phyloP scores from a whole-genome alignment of 2,329 filamentous ascomycete species.

The Neofusicoccum ribis region DNA sequence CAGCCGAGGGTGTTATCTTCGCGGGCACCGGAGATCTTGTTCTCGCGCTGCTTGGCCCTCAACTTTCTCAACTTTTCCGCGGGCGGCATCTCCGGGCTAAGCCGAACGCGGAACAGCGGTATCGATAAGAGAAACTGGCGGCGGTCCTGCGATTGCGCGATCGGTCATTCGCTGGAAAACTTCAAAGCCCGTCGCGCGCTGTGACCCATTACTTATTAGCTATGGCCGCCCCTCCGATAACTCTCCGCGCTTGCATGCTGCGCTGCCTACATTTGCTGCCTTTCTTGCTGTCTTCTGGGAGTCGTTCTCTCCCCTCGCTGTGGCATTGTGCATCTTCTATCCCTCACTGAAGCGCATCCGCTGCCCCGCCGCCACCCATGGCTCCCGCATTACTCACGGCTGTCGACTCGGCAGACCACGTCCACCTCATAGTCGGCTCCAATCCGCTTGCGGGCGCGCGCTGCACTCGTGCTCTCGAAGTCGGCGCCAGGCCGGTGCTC shows the following conservation, averaged over 20 bases:
- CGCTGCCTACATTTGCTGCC: not conserved
- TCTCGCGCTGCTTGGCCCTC: not conserved
- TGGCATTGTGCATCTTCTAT: not conserved
- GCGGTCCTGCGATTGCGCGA: slow-evolving; percentile 14
- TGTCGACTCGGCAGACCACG: slow-evolving; percentile 66
- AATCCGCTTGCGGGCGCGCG: slow-evolving; percentile 85
- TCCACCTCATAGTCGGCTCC: slow-evolving; percentile 84
- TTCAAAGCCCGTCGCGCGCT: not conserved
- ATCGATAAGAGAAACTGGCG: slow-evolving; percentile 6
- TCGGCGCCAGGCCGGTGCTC: slow-evolving; percentile 78
- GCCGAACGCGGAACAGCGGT: not conserved
- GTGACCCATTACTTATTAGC: slow-evolving; percentile 5
- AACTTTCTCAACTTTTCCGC: not conserved
- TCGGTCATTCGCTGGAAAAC: slow-evolving; percentile 19
- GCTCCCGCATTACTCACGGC: slow-evolving; percentile 67
- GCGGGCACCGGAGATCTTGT: not conserved
- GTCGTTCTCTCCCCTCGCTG: not conserved
- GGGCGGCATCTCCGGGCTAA: slow-evolving; percentile 1
- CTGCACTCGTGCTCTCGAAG: slow-evolving; percentile 75
- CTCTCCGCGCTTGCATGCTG: not conserved
- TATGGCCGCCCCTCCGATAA: slow-evolving; percentile 10
- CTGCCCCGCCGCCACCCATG: slow-evolving; percentile 32
- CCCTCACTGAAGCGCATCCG: not conserved
- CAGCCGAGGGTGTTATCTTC: not conserved
- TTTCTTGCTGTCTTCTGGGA: not conserved